A percentile compares a stretch with the other conserved stretches of the same genome.
phyloP scores from a whole-genome alignment of 2,329 filamentous ascomycete species.

The Nemania diffusa region DNA sequence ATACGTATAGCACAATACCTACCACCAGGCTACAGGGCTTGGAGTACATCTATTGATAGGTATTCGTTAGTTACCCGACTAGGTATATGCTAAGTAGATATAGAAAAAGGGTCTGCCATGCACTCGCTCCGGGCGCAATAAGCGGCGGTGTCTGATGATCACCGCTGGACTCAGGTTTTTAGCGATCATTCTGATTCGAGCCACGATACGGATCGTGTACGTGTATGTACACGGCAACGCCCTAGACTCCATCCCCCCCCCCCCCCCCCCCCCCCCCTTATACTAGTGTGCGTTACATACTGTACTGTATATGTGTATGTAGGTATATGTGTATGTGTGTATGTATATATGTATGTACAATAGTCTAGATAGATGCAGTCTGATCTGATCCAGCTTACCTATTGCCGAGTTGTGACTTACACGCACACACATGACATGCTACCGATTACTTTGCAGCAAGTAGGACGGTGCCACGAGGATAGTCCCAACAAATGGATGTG shows the following conservation, averaged over 20 bases:
- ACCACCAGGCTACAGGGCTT: constrained; percentile 1
- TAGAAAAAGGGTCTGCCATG: background rate
- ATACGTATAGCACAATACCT: background rate
- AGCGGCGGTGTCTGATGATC: constrained; percentile 26
- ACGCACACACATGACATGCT: background rate
- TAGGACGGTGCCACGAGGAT: constrained; percentile 28
- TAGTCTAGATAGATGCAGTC: background rate
- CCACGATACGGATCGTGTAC: constrained; percentile 27
- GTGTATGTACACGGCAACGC: constrained; percentile 5
- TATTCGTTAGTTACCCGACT: background rate
- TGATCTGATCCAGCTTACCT: constrained; percentile 8
- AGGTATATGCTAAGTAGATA: background rate
- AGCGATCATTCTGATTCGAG: constrained; percentile 33
- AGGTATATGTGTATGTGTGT: too few relatives aligned
- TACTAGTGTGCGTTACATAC: background rate
- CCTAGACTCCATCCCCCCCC: constrained; percentile 6
- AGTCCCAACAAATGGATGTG: constrained; percentile 2
- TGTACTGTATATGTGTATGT: background rate
- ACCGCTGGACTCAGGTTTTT: constrained; percentile 10
- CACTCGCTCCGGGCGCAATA: constrained; percentile 6
- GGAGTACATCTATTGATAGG: constrained; percentile 13
- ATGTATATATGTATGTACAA: background rate
- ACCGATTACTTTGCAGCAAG: constrained; percentile 17
- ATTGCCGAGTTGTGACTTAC: background rate
- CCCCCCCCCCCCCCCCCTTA: background rate